A percentile compares a stretch with the other conserved stretches of the same genome.
Evolutionary conservation across 2,329 filamentous ascomycete genomes (phyloP).

Genomic region (Trichoderma hamatum): DNA sequence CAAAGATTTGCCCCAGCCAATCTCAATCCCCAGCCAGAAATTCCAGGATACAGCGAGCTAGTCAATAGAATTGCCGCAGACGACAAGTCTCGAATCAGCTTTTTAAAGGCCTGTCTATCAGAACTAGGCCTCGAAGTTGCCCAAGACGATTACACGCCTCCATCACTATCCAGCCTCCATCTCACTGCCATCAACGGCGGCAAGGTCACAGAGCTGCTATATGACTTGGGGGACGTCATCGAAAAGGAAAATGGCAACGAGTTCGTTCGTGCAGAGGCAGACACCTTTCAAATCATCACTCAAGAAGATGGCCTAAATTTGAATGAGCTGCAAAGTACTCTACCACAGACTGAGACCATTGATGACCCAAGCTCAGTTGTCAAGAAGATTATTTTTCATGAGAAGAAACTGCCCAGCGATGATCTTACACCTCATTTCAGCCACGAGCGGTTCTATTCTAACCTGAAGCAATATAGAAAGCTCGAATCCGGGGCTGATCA

Average conservation of each 20-base stretch:
- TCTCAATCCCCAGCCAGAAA: constrained; percentile 66
- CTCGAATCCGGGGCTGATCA: constrained; percentile 58
- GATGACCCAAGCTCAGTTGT: constrained; percentile 75
- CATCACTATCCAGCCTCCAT: constrained; percentile 80
- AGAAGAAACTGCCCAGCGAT: constrained; percentile 64
- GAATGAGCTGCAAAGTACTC: constrained; percentile 55
- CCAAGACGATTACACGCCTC: constrained; percentile 68
- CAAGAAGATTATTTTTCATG: constrained; percentile 76
- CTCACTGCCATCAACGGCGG: constrained; percentile 69
- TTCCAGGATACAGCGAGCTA: constrained; percentile 70
- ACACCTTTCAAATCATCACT: constrained; percentile 78
- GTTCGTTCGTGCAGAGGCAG: constrained; percentile 77
- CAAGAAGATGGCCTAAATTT: constrained; percentile 63
- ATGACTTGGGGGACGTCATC: constrained; percentile 68
- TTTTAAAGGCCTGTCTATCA: constrained; percentile 75
- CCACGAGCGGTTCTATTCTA: constrained; percentile 75
- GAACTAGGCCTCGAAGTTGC: constrained; percentile 84
- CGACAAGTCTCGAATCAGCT: constrained; percentile 70
- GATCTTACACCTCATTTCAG: constrained; percentile 86
- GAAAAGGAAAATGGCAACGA: constrained; percentile 66
- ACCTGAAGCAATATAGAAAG: constrained; percentile 67
- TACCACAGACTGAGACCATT: constrained; percentile 48
- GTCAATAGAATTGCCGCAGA: constrained; percentile 69
- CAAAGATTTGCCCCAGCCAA: constrained; percentile 80
- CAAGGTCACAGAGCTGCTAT: constrained; percentile 69